Conservation (phyloP, 2,329 filamentous ascomycete species). For the Fusarium scirpi region DNA sequence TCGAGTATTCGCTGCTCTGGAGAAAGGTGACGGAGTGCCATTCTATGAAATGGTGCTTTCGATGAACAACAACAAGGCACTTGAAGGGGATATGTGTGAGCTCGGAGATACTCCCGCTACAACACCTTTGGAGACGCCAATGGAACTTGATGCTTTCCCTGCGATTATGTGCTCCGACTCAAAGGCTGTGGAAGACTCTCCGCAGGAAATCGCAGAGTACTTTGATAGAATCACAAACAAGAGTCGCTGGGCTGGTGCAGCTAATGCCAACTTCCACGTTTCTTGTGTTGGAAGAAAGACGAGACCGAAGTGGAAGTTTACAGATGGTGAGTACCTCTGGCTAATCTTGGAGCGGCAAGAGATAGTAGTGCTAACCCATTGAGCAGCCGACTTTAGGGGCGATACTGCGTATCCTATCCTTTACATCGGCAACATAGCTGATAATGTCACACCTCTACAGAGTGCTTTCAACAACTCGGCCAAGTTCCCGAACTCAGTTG, state of each 20-base stretch:
- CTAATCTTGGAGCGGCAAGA: too few species aligned
- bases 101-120: constrained; percentile 47
- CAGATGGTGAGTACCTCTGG: constrained; percentile 41
- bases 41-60: constrained; percentile 54
- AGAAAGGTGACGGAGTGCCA: constrained; percentile 58
- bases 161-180: constrained; percentile 62
- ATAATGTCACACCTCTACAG: constrained; percentile 62
- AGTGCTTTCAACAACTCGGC: constrained; percentile 60
- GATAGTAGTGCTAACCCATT: constrained; percentile 4
- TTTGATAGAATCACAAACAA: constrained; percentile 51
- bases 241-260: constrained; percentile 58
- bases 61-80: constrained; percentile 4
- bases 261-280: constrained; percentile 56
- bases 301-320: constrained; percentile 56
- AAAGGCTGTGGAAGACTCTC: constrained; percentile 47
- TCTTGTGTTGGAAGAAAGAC: constrained; percentile 55
- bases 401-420: constrained; percentile 59
- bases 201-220: constrained; percentile 52
- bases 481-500: constrained; percentile 58
- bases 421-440: constrained; percentile 59
- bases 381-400: constrained; percentile 47
- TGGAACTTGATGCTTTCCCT: constrained; percentile 56
- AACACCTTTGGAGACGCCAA: constrained; percentile 42
- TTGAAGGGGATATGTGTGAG: constrained; percentile 38
- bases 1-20: constrained; percentile 56